A percentile compares a stretch with the other conserved stretches of the same genome.
Conservation (phyloP, 2,329 filamentous ascomycete species). For the Cytospora schulzeri region DNA sequence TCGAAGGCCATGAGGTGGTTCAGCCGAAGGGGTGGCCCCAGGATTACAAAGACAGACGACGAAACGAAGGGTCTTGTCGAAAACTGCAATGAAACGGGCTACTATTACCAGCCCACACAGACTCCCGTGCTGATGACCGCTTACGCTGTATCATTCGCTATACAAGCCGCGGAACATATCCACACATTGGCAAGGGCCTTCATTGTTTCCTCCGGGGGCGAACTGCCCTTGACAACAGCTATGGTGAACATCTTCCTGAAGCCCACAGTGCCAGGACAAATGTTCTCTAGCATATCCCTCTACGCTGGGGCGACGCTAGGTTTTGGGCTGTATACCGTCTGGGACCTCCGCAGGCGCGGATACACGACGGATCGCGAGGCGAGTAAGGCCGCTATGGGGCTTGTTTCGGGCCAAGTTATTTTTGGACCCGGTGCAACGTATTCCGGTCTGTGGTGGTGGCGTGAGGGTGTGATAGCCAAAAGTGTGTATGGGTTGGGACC, state of each 20-base stretch:
- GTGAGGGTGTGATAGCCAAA: conserved; percentile 9
- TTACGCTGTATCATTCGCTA: conserved; percentile 9
- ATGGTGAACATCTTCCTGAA: not conserved
- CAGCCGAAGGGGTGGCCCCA: not conserved
- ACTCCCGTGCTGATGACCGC: not conserved
- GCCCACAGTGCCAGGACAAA: not conserved
- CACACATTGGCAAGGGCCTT: not conserved
- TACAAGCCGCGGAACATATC: conserved; percentile 18
- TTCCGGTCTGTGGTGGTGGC: conserved; percentile 25
- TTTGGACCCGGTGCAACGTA: conserved; percentile 20
- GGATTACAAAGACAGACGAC: not conserved
- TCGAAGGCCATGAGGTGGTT: not conserved
- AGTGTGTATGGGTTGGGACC: no score
- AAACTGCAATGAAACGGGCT: not conserved
- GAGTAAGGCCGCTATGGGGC: not conserved
- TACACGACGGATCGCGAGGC: conserved; percentile 6
- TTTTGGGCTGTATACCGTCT: conserved; percentile 22
- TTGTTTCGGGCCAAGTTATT: conserved; percentile 1
- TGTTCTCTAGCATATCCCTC: not conserved
- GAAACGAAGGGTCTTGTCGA: not conserved
- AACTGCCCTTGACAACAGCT: not conserved
- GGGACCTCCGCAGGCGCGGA: conserved; percentile 18
- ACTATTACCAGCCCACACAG: not conserved
- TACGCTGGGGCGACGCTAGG: conserved; percentile 16
- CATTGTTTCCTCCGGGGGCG: not conserved